A percentile compares a stretch with the other conserved stretches of the same genome.
phyloP scores from a whole-genome alignment of 768 basidiomycete genomes.

The Pleurotus ostreatus region DNA sequence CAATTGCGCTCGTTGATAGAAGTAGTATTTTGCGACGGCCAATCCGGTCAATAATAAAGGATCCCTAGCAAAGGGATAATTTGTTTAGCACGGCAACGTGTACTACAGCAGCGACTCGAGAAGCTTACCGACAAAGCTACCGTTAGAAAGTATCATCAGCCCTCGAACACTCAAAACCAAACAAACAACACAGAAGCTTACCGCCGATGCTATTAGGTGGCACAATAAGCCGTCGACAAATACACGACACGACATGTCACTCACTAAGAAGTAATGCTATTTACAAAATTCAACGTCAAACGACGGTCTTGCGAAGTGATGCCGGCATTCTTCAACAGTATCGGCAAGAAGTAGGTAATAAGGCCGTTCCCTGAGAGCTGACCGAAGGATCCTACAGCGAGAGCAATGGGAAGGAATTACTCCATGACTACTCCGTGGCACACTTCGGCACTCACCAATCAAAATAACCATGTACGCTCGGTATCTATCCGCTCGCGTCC shows the following conservation, averaged over 20 bases:
- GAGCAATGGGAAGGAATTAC: background rate
- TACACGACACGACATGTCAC: slow-evolving; percentile 9
- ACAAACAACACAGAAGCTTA: slow-evolving; percentile 15
- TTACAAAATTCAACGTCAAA: slow-evolving; percentile 47
- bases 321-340: slow-evolving; percentile 42
- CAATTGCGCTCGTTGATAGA: slow-evolving; percentile 31
- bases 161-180: background rate
- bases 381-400: slow-evolving; percentile 23
- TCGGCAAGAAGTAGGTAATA: slow-evolving; percentile 46
- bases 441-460: slow-evolving; percentile 28
- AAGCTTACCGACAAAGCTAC: slow-evolving; percentile 25
- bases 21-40: slow-evolving; percentile 44
- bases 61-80: slow-evolving; percentile 26
- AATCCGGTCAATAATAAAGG: slow-evolving; percentile 43
- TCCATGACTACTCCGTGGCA: background rate
- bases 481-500: slow-evolving; percentile 39
- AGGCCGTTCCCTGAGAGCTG: slow-evolving; percentile 48
- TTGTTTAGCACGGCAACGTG: background rate
- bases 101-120: background rate
- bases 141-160: slow-evolving; percentile 3
- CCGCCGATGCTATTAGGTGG: slow-evolving; percentile 27
- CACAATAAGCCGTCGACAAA: too few relatives aligned
- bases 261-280: slow-evolving; percentile 46
- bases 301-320: slow-evolving; percentile 36
- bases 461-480: slow-evolving; percentile 48